phyloP scores from a whole-genome alignment of 345 rosid species.

The Corymbia maculata region DNA sequence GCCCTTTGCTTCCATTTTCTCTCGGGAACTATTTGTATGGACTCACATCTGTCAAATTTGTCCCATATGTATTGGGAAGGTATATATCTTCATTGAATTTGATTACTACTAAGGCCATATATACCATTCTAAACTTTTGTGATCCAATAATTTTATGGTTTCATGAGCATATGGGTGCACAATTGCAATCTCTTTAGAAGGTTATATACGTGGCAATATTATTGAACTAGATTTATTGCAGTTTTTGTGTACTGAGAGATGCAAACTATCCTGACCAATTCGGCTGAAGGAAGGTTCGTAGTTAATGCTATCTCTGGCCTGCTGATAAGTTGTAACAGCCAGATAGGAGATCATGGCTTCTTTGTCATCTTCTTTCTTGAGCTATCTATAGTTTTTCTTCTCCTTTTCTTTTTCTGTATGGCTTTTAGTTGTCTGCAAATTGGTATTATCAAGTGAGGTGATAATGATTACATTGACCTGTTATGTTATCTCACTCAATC shows the following conservation, averaged over 20 bases:
- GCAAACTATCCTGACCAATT: background rate
- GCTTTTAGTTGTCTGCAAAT: background rate
- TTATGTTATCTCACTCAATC: background rate
- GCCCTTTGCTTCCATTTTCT: conserved; percentile 97
- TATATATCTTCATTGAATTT: conserved; percentile 4
- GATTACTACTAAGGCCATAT: background rate
- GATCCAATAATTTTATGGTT: background rate
- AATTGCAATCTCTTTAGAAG: background rate
- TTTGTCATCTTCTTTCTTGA: background rate
- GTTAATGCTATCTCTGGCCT: background rate
- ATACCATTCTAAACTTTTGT: background rate
- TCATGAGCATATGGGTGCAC: background rate
- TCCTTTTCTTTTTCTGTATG: background rate
- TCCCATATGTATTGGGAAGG: conserved; percentile 93
- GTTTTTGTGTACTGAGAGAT: background rate
- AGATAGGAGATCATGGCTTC: background rate
- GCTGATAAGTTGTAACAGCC: background rate
- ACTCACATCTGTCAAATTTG: conserved; percentile 86
- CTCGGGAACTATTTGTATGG: conserved; percentile 93
- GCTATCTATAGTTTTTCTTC: background rate
- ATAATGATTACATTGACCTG: background rate
- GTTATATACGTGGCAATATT: background rate
- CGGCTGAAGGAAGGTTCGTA: background rate
- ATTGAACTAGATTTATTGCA: background rate
- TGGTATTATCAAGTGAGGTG: background rate